These are phyloP conservation scores for Lachancea mirantina DNA, from an alignment of 805 yeast genomes.

Conservation along the genomic window DNA sequence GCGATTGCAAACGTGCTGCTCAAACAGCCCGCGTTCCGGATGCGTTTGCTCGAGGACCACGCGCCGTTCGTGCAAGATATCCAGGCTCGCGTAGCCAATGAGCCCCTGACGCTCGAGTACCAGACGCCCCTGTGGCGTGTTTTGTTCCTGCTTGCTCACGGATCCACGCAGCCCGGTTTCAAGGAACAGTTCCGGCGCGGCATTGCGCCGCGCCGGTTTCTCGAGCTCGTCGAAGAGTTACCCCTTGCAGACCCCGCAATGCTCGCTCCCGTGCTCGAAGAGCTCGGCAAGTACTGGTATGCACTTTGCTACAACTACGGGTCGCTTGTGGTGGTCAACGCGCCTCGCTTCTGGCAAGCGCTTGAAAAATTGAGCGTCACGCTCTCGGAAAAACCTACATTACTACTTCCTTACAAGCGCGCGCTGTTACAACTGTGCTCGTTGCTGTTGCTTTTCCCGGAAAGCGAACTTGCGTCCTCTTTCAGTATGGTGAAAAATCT, in stretches of 20 bases:
- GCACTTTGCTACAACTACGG: conserved; percentile 12
- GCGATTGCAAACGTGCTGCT: conserved; percentile 10
- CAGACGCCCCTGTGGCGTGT: conserved; percentile 10
- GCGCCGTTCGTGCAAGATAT: conserved; percentile 5
- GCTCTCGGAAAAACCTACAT: conserved; percentile 3
- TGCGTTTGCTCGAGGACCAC: conserved; percentile 1
- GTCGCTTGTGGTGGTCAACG: not conserved
- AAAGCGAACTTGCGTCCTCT: conserved; percentile 5
- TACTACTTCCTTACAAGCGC: conserved; percentile 4
- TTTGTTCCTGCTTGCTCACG: conserved; percentile 10
- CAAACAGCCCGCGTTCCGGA: conserved; percentile 5
- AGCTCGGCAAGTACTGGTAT: conserved; percentile 13
- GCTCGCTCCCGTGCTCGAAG: conserved; percentile 5
- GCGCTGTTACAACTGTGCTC: conserved; percentile 11
- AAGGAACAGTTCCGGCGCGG: conserved; percentile 7
- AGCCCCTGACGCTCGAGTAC: conserved; percentile 1
- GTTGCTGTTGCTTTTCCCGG: conserved; percentile 8
- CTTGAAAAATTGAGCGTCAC: conserved; percentile 5
- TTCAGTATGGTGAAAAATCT: conserved; percentile 6
- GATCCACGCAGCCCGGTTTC: too few relatives aligned
- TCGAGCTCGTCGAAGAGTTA: conserved; percentile 2
- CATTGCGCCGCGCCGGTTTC: conserved; percentile 6
- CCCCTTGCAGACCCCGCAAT: conserved; percentile 1
- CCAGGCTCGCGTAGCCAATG: conserved; percentile 4
- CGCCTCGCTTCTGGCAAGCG: conserved; percentile 6